These are phyloP conservation scores for Aristolochia californica DNA, from an alignment of 164 flowering plant genomes.

Conservation along the genomic window DNA sequence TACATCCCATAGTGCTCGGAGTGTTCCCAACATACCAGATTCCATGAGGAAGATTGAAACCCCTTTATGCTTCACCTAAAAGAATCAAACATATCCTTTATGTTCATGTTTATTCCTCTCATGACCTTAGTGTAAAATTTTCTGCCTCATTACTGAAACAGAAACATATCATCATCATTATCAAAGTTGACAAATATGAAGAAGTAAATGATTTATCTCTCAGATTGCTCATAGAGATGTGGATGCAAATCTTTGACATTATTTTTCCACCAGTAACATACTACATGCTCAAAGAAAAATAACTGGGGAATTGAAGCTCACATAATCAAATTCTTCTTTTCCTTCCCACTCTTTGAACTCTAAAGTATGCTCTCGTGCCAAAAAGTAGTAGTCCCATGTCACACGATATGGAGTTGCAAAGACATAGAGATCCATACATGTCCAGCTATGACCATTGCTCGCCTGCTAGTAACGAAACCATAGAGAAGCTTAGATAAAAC, in stretches of 20 bases:
- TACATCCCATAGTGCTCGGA: slow-evolving; percentile 91
- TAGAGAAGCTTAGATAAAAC: not conserved
- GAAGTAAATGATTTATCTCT: too few species aligned
- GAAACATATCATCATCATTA: not conserved
- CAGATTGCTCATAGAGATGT: not conserved
- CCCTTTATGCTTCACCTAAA: slow-evolving; percentile 76
- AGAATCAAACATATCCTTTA: not conserved
- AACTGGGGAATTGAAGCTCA: slow-evolving; percentile 22
- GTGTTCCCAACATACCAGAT: slow-evolving; percentile 94
- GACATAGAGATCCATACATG: slow-evolving; percentile 93
- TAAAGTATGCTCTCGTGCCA: slow-evolving; percentile 73
- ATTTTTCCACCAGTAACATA: too few species aligned
- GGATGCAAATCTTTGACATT: not conserved
- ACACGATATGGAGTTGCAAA: slow-evolving; percentile 98
- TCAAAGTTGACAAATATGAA: too few species aligned
- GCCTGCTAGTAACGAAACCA: slow-evolving; percentile 28
- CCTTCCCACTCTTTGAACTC: slow-evolving; percentile 81
- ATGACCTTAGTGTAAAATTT: not conserved
- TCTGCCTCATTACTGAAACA: not conserved
- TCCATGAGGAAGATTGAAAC: slow-evolving; percentile 92
- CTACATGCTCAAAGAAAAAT: too few species aligned
- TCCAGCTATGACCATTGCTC: slow-evolving; percentile 84
- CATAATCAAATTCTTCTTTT: slow-evolving; percentile 79
- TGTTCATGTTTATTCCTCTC: too few species aligned
- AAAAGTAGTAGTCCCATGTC: slow-evolving; percentile 87